A percentile compares a stretch with the other conserved stretches of the same genome.
These are phyloP conservation scores for Physaria fendleri DNA, from an alignment of 345 rosid species.

Conservation along the genomic window DNA sequence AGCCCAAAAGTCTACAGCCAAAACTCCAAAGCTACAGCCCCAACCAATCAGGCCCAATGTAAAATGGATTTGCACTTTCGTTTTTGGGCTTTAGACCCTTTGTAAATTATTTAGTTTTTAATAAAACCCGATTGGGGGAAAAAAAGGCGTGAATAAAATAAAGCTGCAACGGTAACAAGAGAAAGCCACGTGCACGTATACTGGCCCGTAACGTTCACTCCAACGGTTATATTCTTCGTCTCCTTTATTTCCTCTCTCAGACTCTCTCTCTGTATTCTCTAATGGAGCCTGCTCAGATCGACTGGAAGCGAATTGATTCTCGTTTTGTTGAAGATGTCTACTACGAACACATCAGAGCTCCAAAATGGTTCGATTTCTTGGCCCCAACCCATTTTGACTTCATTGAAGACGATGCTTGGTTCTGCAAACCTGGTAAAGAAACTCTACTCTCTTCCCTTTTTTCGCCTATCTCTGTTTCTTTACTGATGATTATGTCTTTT, in stretches of 20 bases:
- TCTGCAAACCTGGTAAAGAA: constrained; percentile 70
- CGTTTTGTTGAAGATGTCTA: constrained; percentile 56
- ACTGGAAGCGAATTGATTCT: constrained; percentile 79
- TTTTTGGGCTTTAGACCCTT: no score
- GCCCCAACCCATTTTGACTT: constrained; percentile 26
- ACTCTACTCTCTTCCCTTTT: not conserved
- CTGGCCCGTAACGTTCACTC: constrained; percentile 22
- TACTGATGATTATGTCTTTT: not conserved
- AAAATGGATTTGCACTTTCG: no score
- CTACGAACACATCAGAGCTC: constrained; percentile 82
- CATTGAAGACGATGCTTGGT: constrained; percentile 59
- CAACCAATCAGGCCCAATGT: no score
- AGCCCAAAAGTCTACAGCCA: no score
- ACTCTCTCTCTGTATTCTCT: constrained; percentile 8
- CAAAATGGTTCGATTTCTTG: constrained; percentile 82
- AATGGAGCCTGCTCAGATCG: constrained; percentile 92
- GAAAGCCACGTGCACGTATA: constrained; percentile 9
- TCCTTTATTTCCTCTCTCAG: constrained; percentile 14
- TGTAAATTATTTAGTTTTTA: no score
- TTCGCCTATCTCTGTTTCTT: not conserved
- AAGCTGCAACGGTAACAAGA: constrained; percentile 37
- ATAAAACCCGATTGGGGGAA: no score
- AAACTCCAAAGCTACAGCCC: no score
- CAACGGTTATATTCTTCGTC: constrained; percentile 37
- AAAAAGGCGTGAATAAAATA: constrained; percentile 6